Base-by-base conservation (phyloP, 768 basidiomycete genomes). In the Tricholoma bakamatsutake region DNA sequence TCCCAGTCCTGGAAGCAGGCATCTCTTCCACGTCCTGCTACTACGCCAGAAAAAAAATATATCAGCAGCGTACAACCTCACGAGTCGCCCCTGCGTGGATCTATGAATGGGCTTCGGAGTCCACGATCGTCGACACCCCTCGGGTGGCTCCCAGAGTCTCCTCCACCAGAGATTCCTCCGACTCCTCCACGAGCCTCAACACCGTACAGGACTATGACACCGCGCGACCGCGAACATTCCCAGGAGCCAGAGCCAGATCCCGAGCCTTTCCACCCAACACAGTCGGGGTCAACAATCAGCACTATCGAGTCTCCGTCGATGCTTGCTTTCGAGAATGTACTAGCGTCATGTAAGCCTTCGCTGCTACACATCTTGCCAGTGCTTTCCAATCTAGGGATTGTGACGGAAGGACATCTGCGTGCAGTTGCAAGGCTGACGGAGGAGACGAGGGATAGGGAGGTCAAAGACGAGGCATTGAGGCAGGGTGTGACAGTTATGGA, bases 401-500 rank as follows among this genome's bases (percentile, higher is more conserved):
- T 73, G 50, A 75, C 70, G 8, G 71, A 80, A 50, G 84, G 82
- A 37, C 87, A 89, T 66, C 67, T 90, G 35, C 73, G 78, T 10
- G 88, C 88, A 2, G 69, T 89, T 15, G 78, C 76, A 8, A 73
- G 79, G 53, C 67, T 90, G 58, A 80, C 78, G 35, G 84, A 85
- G 53, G 83, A 80, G 57, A 88, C 83, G 18, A 69, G 88, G 59
- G 81, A 90, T 66, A 71, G 80, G 55, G 85, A 88, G 66, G 75
- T 90, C 47, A 85, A 78, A 67, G 84, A 86, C 61, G 84, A 83
- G 60, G 88, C 86, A 53, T 63, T 90, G 68, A 80, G 71, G 64
- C 72, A 79, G 61, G 88, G 88, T 1, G 73, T 90, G 50, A 88
- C 86, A 0, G 76, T 87, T 7, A 73, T 90, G 70, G 88, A 90